Base-by-base conservation (phyloP, 108 stramenopile species). In the Cyclostephanos invisitatus region DNA sequence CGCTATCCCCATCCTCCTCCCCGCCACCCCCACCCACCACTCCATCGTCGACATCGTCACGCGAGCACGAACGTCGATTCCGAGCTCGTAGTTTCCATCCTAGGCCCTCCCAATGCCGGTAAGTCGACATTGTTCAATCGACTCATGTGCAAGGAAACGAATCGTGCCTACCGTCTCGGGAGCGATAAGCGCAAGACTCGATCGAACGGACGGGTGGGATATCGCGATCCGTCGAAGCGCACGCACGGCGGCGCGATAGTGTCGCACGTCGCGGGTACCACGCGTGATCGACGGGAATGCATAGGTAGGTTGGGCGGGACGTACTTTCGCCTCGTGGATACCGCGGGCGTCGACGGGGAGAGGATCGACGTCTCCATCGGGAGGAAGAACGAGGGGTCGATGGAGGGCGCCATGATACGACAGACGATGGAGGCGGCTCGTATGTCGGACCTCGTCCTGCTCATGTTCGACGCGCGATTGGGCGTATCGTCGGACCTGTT, bases 301-400 rank as follows among this genome's bases (percentile, higher is more conserved):
- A 74, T 87, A 18, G 95, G 95, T 21, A 85, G 88, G 11, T 84
- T 97, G 14, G 96, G 90, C 21, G 92, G 91, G 18, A 83, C 86
- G 8, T 69, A 68, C n/a, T 94, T 97, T 72, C 73, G 74, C 22
- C 68, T 97, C 24, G 81, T 94, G 40, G 96, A 97, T 64, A 97
- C 96, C 32, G 96, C 94, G 7, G 96, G 96, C 27, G 86, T 93
- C n/a, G 93, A 96, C 82, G 93, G 91, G 32, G 90, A 91, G 63
- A 88, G 89, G 35, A 82, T 94, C 44, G 89, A 84, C 67, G 35
- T 70, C 40, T 72, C 78, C 54, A 65, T 80, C 59, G 78, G 64
- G 49, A 82, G 61, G 47, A 25, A 74, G 73, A 65, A 62, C 42
- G 55, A 68, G 50, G 27, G 68, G 63, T 69, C 79, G 68, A 64